Conservation (phyloP, 768 basidiomycete genomes). For the Termitomyces sp. region DNA sequence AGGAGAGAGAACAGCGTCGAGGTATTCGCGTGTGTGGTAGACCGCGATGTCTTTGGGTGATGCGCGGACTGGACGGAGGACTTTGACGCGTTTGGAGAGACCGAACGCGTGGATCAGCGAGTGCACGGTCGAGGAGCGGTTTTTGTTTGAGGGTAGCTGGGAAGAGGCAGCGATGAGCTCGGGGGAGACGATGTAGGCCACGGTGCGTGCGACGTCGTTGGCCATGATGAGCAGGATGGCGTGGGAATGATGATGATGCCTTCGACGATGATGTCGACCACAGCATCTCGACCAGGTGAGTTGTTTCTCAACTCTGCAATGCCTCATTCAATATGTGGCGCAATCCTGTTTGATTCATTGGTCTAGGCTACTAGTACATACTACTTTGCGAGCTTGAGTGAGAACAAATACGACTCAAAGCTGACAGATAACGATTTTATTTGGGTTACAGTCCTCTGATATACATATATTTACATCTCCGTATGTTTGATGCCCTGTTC, state of each 20-base stretch:
- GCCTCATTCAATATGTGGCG: too few relatives aligned
- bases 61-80: conserved; percentile 52
- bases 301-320: too few relatives aligned
- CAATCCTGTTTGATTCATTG: too few relatives aligned
- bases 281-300: not conserved
- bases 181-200: conserved; percentile 52
- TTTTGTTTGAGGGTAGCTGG: conserved; percentile 63
- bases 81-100: conserved; percentile 31
- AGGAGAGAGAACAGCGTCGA: conserved; percentile 48
- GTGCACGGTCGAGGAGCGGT: conserved; percentile 63
- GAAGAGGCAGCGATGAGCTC: conserved; percentile 52
- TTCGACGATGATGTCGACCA: not conserved
- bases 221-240: not conserved
- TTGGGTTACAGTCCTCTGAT: too few relatives aligned
- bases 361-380: too few relatives aligned
- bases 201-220: not conserved
- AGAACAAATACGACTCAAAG: too few relatives aligned
- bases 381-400: too few relatives aligned
- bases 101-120: conserved; percentile 51
- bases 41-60: conserved; percentile 48
- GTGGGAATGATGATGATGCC: not conserved
- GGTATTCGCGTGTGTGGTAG: conserved; percentile 71
- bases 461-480: too few relatives aligned
- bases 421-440: too few relatives aligned
- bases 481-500: too few relatives aligned